Evolutionary conservation across 2,329 filamentous ascomycete genomes (phyloP).

Genomic region (Neopestalotiopsis sp.): DNA sequence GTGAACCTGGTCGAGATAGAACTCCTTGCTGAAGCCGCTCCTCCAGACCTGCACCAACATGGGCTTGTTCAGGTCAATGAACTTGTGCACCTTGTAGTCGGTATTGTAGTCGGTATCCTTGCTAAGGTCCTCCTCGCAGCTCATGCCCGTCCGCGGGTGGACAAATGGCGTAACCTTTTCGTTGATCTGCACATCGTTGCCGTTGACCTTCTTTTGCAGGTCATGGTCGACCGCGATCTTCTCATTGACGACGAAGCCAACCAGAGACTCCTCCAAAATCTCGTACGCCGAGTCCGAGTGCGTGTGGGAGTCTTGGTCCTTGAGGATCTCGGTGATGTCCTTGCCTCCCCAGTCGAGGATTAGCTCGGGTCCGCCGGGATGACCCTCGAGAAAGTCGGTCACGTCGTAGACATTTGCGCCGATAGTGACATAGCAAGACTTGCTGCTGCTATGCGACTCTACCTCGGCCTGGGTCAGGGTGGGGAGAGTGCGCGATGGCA

Average conservation of each 20-base stretch:
- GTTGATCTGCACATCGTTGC: constrained; percentile 42
- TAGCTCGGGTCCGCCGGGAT: constrained; percentile 88
- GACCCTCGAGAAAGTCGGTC: constrained; percentile 86
- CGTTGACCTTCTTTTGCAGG: constrained; percentile 37
- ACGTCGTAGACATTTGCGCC: constrained; percentile 94
- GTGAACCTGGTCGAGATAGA: constrained; percentile 96
- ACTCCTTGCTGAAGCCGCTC: constrained; percentile 90
- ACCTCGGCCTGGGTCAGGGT: constrained; percentile 84
- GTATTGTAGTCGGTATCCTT: constrained; percentile 77
- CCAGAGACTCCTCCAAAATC: constrained; percentile 83
- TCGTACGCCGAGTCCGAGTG: constrained; percentile 97
- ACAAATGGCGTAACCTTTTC: constrained; percentile 38
- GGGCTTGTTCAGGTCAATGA: constrained; percentile 85
- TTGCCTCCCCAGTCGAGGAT: constrained; percentile 90
- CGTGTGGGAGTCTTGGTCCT: constrained; percentile 80
- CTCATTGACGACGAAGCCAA: constrained; percentile 78
- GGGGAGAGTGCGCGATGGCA: constrained; percentile 83
- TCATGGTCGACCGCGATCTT: constrained; percentile 49
- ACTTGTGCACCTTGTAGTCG: constrained; percentile 92
- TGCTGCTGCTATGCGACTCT: constrained; percentile 75
- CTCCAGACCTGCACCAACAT: constrained; percentile 88
- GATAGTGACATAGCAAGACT: constrained; percentile 93
- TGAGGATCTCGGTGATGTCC: constrained; percentile 82
- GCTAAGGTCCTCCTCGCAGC: constrained; percentile 82
- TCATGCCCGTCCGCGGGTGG: constrained; percentile 82